phyloP scores from a whole-genome alignment of 768 basidiomycete species.

The Mycena maculata region DNA sequence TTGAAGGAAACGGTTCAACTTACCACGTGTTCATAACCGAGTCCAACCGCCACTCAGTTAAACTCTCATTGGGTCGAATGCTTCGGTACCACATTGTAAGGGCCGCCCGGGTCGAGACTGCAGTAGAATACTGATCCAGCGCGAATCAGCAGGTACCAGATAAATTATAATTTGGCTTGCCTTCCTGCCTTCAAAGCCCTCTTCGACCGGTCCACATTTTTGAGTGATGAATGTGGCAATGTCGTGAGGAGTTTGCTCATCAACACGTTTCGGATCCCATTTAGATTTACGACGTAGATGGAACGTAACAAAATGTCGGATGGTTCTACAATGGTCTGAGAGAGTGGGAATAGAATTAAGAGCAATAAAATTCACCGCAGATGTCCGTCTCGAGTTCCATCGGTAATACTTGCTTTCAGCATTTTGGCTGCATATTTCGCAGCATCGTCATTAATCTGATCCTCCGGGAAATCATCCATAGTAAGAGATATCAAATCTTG shows the following conservation, averaged over 20 bases:
- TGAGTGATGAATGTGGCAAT: constrained; percentile 3
- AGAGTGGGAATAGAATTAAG: too few species aligned
- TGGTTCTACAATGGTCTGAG: neutral
- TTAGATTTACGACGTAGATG: neutral
- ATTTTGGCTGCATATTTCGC: neutral
- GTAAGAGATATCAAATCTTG: neutral
- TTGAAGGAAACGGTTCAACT: neutral
- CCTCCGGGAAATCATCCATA: neutral
- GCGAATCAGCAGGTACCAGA: too few species aligned
- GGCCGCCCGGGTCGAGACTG: neutral
- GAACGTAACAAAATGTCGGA: neutral
- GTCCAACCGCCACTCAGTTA: neutral
- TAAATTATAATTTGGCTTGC: too few species aligned
- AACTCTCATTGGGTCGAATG: neutral
- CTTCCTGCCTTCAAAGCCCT: constrained; percentile 3
- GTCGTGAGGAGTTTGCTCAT: constrained; percentile 1
- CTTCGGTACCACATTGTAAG: constrained; percentile 5
- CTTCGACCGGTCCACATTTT: constrained; percentile 2
- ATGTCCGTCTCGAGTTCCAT: neutral
- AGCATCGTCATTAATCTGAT: neutral
- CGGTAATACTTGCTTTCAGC: neutral
- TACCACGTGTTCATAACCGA: neutral
- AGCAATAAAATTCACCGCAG: neutral
- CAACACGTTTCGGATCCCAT: constrained; percentile 1
- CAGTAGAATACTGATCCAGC: neutral